phyloP scores from a whole-genome alignment of 352 stramenopile genomes.

The Pythium coloratum region DNA sequence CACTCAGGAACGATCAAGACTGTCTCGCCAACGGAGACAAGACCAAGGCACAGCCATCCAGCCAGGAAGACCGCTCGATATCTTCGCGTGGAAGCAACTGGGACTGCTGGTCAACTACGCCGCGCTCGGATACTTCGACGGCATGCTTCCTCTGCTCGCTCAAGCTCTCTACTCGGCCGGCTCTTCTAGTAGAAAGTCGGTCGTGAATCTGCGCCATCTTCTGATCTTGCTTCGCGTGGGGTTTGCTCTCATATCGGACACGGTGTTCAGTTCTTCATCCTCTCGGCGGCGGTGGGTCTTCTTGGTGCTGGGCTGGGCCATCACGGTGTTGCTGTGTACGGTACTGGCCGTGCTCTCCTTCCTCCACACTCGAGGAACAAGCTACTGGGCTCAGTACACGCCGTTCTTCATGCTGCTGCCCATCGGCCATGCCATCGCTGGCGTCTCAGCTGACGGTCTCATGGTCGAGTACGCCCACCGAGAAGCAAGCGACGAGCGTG shows the following conservation, averaged over 20 bases:
- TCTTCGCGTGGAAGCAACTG: conserved; percentile 14
- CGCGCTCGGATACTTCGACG: conserved; percentile 20
- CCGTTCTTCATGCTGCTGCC: conserved; percentile 8
- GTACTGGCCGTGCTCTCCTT: background rate
- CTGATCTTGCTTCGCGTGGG: conserved; percentile 4
- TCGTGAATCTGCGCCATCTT: background rate
- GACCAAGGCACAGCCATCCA: conserved; percentile 14
- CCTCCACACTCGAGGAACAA: background rate
- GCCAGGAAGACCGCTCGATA: conserved; percentile 7
- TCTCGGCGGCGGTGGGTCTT: conserved; percentile 3
- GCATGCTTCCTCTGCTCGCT: conserved; percentile 10
- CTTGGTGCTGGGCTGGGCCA: conserved; percentile 7
- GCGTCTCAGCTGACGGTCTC: conserved; percentile 23
- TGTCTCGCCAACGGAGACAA: background rate
- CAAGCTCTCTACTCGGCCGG: conserved; percentile 4
- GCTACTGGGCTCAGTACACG: background rate
- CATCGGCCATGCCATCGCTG: conserved; percentile 8
- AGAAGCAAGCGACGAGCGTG: conserved; percentile 19
- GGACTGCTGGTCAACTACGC: conserved; percentile 21
- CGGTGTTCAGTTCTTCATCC: background rate
- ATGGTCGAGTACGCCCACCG: conserved; percentile 32
- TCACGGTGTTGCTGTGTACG: background rate
- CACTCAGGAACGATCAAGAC: background rate
- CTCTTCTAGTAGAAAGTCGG: background rate
- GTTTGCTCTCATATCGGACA: conserved; percentile 9